Evolutionary conservation across 805 yeast genomes (phyloP), one percentile per base, ranked within the genome.

Genomic region (Yamadazyma tumulicola): DNA sequence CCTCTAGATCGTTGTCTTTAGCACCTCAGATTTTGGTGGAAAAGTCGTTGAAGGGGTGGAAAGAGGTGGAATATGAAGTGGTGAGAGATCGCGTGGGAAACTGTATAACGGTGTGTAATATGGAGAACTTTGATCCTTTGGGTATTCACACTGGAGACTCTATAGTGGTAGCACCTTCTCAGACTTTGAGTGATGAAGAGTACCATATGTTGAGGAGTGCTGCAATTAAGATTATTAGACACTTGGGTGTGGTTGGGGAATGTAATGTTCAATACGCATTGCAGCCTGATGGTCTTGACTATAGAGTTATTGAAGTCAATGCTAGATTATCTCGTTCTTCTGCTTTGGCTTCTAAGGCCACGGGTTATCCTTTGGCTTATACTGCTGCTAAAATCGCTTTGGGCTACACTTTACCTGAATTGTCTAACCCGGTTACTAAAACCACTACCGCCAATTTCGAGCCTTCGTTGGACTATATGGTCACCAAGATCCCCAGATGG

Each of bases 141-240:
- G 98, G 98, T 60, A 89, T 91, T 54, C 98, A 91, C 60, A 91
- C 98, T 41, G 98, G 98, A 75, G 98, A 91, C 64, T 93, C 97
- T 36, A 93, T 91, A 55, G 98, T 91, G 38, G 96, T 91, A 55
- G 98, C 98, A 35, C 98, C 98, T 32, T 89, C 97, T 28, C 98
- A 91, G 71, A 91, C 98, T 27, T 70, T 91, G 46, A 84, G 96
- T 13, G 97, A 91, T 59, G 96, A 86, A 60, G 98, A 91, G 55
- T 91, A 89, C 70, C 86, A 91, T 69, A 93, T 93, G 97, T 75
- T 91, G 58, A 81, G 98, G 70, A 84, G 97, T 33, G 87, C 98
- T 29, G 98, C 98, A 30, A 93, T 93, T 49, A 93, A 91, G 46
- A 95, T 91, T 45, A 93, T 91, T 50, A 81, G 97, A 64, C 98